phyloP scores from a whole-genome alignment of 495 filamentous ascomycete genomes.

The Aspergillus taichungensis region DNA sequence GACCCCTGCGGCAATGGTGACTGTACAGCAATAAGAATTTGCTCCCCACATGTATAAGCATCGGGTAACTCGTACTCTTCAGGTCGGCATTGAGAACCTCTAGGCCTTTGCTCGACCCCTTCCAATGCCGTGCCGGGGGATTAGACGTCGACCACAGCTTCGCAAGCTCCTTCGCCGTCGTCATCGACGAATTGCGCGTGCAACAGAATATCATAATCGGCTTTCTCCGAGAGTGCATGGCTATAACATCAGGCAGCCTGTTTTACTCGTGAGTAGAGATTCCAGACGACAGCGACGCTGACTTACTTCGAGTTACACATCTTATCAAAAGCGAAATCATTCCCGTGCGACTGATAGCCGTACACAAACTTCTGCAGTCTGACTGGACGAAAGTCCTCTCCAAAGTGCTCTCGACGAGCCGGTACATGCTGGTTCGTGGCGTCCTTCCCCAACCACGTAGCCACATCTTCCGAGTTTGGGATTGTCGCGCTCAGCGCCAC shows the following conservation, averaged over 20 bases:
- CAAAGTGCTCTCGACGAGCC: constrained; percentile 71
- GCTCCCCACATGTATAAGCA: not conserved
- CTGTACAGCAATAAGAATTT: constrained; percentile 20
- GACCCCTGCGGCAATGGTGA: constrained; percentile 59
- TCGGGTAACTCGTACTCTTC: constrained; percentile 24
- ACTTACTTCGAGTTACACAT: constrained; percentile 60
- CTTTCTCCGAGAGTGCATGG: constrained; percentile 66
- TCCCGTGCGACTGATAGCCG: constrained; percentile 55
- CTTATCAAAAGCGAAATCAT: constrained; percentile 87
- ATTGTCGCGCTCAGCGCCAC: constrained; percentile 89
- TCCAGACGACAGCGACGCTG: not conserved
- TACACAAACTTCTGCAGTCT: constrained; percentile 80
- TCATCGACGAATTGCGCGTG: constrained; percentile 67
- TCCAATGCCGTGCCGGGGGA: constrained; percentile 57
- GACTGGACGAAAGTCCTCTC: constrained; percentile 85
- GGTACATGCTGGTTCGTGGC: constrained; percentile 56
- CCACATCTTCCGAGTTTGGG: constrained; percentile 86
- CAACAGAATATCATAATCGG: constrained; percentile 93
- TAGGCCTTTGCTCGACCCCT: constrained; percentile 46
- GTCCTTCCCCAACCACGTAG: constrained; percentile 81
- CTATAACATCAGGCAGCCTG: constrained; percentile 65
- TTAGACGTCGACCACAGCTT: constrained; percentile 53
- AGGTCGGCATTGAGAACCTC: constrained; percentile 57
- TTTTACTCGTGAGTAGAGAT: not conserved
- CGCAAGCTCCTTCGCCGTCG: constrained; percentile 66